Conservation (phyloP, 2,329 filamentous ascomycete genomes). For the Tolypocladium amazonense region DNA sequence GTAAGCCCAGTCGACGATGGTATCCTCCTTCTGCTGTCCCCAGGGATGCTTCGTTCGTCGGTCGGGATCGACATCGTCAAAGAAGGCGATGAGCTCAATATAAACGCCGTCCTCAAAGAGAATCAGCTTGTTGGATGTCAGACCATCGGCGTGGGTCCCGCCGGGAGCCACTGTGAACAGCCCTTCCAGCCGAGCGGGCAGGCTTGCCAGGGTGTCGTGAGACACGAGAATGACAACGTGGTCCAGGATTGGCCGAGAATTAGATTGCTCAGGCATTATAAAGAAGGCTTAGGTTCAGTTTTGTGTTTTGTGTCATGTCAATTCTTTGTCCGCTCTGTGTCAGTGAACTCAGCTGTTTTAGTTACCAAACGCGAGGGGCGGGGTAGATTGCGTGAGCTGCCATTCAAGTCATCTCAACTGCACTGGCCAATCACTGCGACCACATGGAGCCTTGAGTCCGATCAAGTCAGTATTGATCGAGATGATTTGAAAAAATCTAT, state of each 20-base stretch:
- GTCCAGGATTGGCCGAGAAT: constrained; percentile 33
- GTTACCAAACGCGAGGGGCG: not conserved
- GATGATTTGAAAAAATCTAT: too few species aligned
- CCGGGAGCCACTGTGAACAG: constrained; percentile 50
- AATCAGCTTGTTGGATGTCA: constrained; percentile 52
- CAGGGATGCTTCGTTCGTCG: constrained; percentile 43
- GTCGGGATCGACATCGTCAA: constrained; percentile 29
- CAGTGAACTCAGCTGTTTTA: not conserved
- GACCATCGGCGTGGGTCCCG: constrained; percentile 49
- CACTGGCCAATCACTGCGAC: not conserved
- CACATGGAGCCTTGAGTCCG: not conserved
- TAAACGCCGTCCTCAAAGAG: constrained; percentile 54
- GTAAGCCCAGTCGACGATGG: constrained; percentile 51
- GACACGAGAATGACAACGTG: constrained; percentile 56
- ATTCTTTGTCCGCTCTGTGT: not conserved
- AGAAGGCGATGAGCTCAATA: constrained; percentile 56
- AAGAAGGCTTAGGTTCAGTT: not conserved
- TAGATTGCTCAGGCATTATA: constrained; percentile 4
- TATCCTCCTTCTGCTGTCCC: constrained; percentile 38
- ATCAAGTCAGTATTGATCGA: not conserved
- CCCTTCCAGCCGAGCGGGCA: constrained; percentile 38
- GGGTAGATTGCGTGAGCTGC: not conserved
- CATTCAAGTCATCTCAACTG: not conserved
- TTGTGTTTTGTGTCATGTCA: too few species aligned
- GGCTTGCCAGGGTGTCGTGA: constrained; percentile 29